Evolutionary conservation across 345 rosid genomes (phyloP), one percentile per base, ranked within the genome.

Genomic region (Hibiscus mutabilis): DNA sequence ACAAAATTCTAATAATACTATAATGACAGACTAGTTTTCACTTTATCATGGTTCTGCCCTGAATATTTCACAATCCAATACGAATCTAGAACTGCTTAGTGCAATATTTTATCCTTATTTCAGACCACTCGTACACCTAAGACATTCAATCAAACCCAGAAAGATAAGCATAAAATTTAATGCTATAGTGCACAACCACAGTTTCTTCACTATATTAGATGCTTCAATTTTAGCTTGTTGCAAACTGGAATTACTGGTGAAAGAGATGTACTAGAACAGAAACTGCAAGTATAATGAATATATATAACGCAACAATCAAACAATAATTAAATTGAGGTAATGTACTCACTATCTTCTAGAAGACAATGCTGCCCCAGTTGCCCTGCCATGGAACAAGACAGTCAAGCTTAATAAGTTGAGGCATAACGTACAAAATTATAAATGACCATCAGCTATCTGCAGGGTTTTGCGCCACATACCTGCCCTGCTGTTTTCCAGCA

Each of bases 401-500:
- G 33, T 6, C 2, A 29, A 22, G 47, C 37, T 51, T 11, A 1
- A 55, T 35, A 7, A 66, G 18, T 31, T n/a, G 6, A n/a, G 18
- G 24, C 53, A 57, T 10, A 66, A 25, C 57, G 25, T 8, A 47
- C 14, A 47, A 22, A n/a, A n/a, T 24, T 10, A 47, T 22, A 47
- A 49, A 66, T 59, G 21, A 40, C 15, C 37, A 15, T 25, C 27
- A 59, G 66, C 52, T 16, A n/a, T 24, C 52, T 10, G 25, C 24
- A n/a, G 16, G 11, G n/a, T 25, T 16, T 65, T n/a, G 57, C 52
- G 60, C 25, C 53, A 22, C 33, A 37, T 77, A 87, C 96, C 91
- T 90, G 83, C 88, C 78, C 68, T 69, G 89, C 66, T 84, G 96
- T 73, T 84, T 85, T 55, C 81, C 87, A 66, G 57, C 65, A 74